Evolutionary conservation across 306 rosid genomes (phyloP), one percentile per base, ranked within the genome.

Genomic region (Leucaena leucocephala): DNA sequence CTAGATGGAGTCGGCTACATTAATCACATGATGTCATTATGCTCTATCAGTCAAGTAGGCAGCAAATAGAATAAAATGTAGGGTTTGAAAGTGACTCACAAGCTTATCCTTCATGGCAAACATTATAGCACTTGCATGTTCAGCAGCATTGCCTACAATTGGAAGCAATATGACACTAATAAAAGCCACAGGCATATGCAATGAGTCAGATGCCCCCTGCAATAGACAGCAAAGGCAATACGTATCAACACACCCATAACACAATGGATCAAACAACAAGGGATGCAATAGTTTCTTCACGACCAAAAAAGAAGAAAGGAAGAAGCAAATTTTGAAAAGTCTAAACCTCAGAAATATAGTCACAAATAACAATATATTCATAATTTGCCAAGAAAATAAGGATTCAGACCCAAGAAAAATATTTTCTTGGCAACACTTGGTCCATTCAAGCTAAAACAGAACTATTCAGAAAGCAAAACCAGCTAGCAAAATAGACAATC

Each of bases 21-120:
- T 4, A 6, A 38, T 4, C 0, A 6, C 6, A 38, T 4, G 5
- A 38, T 4, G 42, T 6, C 42, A 38, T 27, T 27, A 1, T 27
- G 1, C 27, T 27, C 27, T 27, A 27, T 27, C 1, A 27, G 27
- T 27, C 27, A 27, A 27, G 1, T 40, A 54, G 59, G 85, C 62
- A 67, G 62, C 22, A 63, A 16, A 8, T 5, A 71, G 19, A 57
- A 64, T 43, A 76, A 80, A 68, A 71, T 12, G 50, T 15, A 71
- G 17, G 73, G 49, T 81, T 57, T 78, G 65, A 78, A 83, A 81
- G 65, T 67, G 80, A 86, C 98, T 89, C 85, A 94, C 98, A 86
- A 94, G 98, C 89, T 90, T 94, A 82, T 92, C 97, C 85, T 92
- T 94, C 85, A 89, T 84, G 65, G 98, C 98, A 88, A 94, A 94